Evolutionary conservation across 768 basidiomycete species (phyloP), one percentile per base, ranked within the genome.

Genomic region (Cystoderma amianthinum): DNA sequence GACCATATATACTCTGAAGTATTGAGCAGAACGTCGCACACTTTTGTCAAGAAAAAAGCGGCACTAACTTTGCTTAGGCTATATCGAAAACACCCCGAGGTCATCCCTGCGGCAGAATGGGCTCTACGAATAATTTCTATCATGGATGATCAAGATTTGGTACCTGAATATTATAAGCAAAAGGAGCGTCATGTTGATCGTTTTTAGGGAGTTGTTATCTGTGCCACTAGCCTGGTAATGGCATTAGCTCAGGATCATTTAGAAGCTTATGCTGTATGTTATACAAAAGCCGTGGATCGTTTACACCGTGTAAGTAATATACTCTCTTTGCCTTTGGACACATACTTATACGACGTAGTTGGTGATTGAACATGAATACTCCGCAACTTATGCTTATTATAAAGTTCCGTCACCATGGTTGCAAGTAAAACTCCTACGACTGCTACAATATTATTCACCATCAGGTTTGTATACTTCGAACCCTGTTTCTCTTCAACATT

Each of bases 31-130:
- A 97, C 94, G 15, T 97, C 95, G 1, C 82, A 85, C 50, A 88
- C 71, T 36, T 97, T 99, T 52, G 96, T 98, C 41, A 94, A 93
- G 71, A 99, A 99, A 69, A 99, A 99, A 61, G 95, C 96, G 2
- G 96, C 96, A 1, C 64, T 99, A 44, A 98, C 96, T 0, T 62
- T 98, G 20, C 72, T 99, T 20, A 75, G 96, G 38, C 66, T 99
- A 25, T 98, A 98, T 55, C 82, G 96, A 43, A 99, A 99, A 59
- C 92, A 96, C 55, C 90, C 93, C 2, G 86, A 88, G 45, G 91
- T 96, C 38, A 82, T 99, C 43, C 90, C 91, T 20, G 89, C 88
- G 0, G 80, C 76, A 13, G 96, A 98, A 57, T 99, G 96, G 96
- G 96, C 92, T 1, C 67, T 95, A 42, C 80, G 96, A 32, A 89